Conservation (phyloP, 2,329 filamentous ascomycete genomes). For the Sphaerulina vaccinii region DNA sequence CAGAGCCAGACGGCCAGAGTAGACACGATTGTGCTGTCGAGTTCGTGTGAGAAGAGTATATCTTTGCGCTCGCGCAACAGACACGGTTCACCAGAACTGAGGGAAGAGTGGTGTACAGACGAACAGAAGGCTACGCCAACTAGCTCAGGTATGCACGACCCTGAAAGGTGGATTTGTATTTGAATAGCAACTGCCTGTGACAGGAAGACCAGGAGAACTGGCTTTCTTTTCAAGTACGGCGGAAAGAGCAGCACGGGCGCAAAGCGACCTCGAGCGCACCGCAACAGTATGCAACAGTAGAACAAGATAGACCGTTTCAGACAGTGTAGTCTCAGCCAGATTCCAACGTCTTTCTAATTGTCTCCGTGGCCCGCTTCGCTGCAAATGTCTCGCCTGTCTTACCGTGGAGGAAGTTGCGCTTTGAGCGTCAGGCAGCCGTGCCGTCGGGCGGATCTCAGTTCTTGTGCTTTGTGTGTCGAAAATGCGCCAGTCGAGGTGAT, state of each 20-base stretch:
- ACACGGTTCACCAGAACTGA: constrained; percentile 17
- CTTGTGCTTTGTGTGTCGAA: neutral
- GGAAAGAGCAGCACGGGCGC: constrained; percentile 18
- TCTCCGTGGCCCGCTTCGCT: constrained; percentile 10
- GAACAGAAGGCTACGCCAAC: constrained; percentile 26
- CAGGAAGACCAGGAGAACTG: constrained; percentile 23
- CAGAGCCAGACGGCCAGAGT: constrained; percentile 10
- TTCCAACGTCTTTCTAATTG: constrained; percentile 12
- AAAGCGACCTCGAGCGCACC: constrained; percentile 20
- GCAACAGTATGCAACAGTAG: constrained; percentile 16
- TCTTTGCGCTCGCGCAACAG: constrained; percentile 20
- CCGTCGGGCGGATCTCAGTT: constrained; percentile 4
- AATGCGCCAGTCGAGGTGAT: neutral
- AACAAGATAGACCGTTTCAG: neutral
- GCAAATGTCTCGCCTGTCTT: constrained; percentile 16
- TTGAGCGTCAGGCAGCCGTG: constrained; percentile 14
- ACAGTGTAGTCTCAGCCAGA: constrained; percentile 5
- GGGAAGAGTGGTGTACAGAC: constrained; percentile 30
- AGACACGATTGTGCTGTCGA: constrained; percentile 11
- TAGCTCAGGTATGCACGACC: constrained; percentile 32
- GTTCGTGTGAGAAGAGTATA: constrained; percentile 12
- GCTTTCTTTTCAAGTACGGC: constrained; percentile 17
- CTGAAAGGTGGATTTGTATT: constrained; percentile 31
- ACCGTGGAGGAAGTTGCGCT: constrained; percentile 8
- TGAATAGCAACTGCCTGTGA: constrained; percentile 34